Evolutionary conservation across 2,329 filamentous ascomycete genomes (phyloP).

Genomic region (Fusarium pseudoanthophilum): DNA sequence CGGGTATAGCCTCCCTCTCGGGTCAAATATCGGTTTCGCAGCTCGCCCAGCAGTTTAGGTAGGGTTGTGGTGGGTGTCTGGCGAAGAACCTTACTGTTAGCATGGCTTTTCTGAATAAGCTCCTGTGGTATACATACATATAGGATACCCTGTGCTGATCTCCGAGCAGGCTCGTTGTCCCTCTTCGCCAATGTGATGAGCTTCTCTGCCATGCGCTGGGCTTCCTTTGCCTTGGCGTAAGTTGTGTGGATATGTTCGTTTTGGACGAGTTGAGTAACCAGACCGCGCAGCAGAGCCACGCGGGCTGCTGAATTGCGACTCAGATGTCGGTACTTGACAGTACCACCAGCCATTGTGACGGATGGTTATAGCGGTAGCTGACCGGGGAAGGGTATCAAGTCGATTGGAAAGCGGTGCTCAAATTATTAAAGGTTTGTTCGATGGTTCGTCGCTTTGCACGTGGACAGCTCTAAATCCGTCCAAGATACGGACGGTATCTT

Average conservation of each 20-base stretch:
- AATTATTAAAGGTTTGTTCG: conserved; percentile 1
- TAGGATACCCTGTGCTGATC: conserved; percentile 82
- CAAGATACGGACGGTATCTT: conserved; percentile 3
- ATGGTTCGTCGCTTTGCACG: conserved; percentile 16
- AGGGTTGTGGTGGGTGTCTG: conserved; percentile 76
- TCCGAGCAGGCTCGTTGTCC: conserved; percentile 83
- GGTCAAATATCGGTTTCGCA: conserved; percentile 80
- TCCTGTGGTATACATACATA: conserved; percentile 71
- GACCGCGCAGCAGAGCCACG: conserved; percentile 91
- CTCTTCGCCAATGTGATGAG: conserved; percentile 93
- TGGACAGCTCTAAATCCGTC: conserved; percentile 18
- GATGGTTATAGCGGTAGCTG: conserved; percentile 19
- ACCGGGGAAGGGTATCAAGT: background rate
- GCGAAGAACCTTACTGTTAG: conserved; percentile 20
- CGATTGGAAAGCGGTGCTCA: background rate
- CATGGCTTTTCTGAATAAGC: background rate
- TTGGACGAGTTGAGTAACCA: conserved; percentile 93
- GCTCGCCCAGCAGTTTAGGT: conserved; percentile 87
- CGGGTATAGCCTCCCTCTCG: conserved; percentile 95
- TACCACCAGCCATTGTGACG: conserved; percentile 80
- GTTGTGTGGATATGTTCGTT: conserved; percentile 95
- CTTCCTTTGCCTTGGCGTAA: conserved; percentile 97
- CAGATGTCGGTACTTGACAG: conserved; percentile 88
- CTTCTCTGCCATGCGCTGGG: conserved; percentile 92
- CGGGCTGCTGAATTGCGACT: conserved; percentile 87